phyloP scores from a whole-genome alignment of 1,284 basidiomycete genomes.

The Ceratobasidium sp. region DNA sequence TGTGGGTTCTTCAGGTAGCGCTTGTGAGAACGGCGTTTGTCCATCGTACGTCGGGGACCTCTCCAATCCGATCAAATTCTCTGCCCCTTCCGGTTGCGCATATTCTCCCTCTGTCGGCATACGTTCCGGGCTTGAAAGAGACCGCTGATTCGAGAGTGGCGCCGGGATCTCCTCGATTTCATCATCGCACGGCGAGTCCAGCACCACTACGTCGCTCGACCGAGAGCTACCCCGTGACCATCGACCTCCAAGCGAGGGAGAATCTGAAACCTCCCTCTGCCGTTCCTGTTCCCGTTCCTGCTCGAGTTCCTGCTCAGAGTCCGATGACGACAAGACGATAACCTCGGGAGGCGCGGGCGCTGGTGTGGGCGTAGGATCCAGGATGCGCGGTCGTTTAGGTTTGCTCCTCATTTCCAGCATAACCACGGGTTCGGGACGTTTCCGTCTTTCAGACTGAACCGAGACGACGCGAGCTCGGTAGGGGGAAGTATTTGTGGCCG shows the following conservation, averaged over 20 bases:
- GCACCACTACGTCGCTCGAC: neutral
- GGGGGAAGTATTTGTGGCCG: too few relatives aligned
- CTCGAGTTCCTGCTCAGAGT: neutral
- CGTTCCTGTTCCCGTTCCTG: neutral
- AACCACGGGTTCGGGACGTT: too few relatives aligned
- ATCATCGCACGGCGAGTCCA: neutral
- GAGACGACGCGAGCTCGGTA: too few relatives aligned
- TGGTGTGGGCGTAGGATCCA: neutral
- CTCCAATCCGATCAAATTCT: too few relatives aligned
- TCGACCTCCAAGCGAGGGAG: slow-evolving; percentile 1
- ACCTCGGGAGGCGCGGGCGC: neutral
- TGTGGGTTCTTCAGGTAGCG: too few relatives aligned
- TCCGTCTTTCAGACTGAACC: too few relatives aligned
- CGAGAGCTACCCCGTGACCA: neutral
- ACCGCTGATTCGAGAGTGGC: neutral
- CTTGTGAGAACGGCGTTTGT: too few relatives aligned
- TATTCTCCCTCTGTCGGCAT: too few relatives aligned
- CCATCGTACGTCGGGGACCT: too few relatives aligned
- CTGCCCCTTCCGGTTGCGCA: too few relatives aligned
- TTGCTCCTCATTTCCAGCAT: neutral
- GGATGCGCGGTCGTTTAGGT: neutral
- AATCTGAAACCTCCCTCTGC: neutral
- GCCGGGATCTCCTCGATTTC: neutral
- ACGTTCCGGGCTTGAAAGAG: neutral
- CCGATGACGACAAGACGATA: slow-evolving; percentile 1